Evolutionary conservation across 1,139 yeast genomes (phyloP).

Genomic region (Suhomyces yuchorum): DNA sequence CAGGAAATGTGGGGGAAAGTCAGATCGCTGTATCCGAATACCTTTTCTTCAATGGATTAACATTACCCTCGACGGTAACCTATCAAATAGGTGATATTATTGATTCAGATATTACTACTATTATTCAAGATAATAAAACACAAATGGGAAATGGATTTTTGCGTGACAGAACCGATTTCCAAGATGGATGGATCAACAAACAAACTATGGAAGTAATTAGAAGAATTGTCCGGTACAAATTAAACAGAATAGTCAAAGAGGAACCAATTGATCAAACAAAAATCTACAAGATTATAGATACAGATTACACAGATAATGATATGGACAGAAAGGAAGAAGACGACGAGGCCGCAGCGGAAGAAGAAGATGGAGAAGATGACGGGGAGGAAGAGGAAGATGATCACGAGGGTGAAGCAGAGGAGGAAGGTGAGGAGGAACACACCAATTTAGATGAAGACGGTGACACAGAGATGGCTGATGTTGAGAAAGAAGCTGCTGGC

Average conservation of each 20-base stretch:
- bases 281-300: constrained; percentile 46
- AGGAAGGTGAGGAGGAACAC: constrained; percentile 20
- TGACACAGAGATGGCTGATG: constrained; percentile 15
- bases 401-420: constrained; percentile 26
- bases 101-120: constrained; percentile 60
- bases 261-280: constrained; percentile 40
- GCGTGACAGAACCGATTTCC: constrained; percentile 44
- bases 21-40: constrained; percentile 43
- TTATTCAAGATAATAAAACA: constrained; percentile 42
- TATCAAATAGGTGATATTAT: constrained; percentile 82
- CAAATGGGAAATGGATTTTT: constrained; percentile 44
- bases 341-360: constrained; percentile 24
- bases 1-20: neutral
- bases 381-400: constrained; percentile 27
- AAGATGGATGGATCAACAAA: constrained; percentile 77
- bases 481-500: constrained; percentile 22
- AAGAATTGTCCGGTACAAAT: constrained; percentile 69
- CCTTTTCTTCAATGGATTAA: constrained; percentile 72
- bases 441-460: constrained; percentile 16
- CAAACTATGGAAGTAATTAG: constrained; percentile 66
- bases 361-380: constrained; percentile 26
- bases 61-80: constrained; percentile 67
- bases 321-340: constrained; percentile 19
- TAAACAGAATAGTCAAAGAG: constrained; percentile 55
- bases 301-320: constrained; percentile 38